phyloP scores from a whole-genome alignment of 371 early-diverging fungal species.

The Parasitella parasitica region DNA sequence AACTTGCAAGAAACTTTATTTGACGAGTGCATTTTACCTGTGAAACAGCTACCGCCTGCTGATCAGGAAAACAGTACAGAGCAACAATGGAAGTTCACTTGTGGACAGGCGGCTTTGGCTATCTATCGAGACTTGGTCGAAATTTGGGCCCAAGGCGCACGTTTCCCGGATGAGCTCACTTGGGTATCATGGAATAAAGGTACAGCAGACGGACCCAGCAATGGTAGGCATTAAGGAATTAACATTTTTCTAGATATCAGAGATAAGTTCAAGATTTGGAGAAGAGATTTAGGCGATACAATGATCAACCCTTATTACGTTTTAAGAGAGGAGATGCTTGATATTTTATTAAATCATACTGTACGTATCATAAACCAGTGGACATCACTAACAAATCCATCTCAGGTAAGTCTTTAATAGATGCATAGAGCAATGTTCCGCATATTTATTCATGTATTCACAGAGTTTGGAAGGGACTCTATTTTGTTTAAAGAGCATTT shows the following conservation, averaged over 20 bases:
- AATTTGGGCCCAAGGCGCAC: constrained; percentile 53
- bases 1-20: constrained; percentile 67
- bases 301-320: constrained; percentile 72
- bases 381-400: constrained; percentile 23
- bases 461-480: constrained; percentile 63
- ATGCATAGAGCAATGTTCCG: no score
- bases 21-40: constrained; percentile 41
- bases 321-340: constrained; percentile 63
- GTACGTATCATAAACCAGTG: constrained; percentile 41
- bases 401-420: constrained; percentile 24
- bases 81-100: constrained; percentile 27
- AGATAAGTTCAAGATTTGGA: constrained; percentile 68
- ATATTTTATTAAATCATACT: constrained; percentile 57
- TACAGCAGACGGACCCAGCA: not conserved
- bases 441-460: constrained; percentile 1
- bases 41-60: constrained; percentile 10
- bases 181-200: constrained; percentile 67
- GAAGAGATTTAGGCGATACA: constrained; percentile 76
- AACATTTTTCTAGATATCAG: constrained; percentile 36
- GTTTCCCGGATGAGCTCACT: constrained; percentile 56
- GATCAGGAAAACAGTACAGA: constrained; percentile 18
- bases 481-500: constrained; percentile 65
- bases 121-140: constrained; percentile 57
- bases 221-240: not conserved
- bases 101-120: constrained; percentile 35